Evolutionary conservation across 2,329 filamentous ascomycete genomes (phyloP).

Genomic region (Chaetomium globosum): DNA sequence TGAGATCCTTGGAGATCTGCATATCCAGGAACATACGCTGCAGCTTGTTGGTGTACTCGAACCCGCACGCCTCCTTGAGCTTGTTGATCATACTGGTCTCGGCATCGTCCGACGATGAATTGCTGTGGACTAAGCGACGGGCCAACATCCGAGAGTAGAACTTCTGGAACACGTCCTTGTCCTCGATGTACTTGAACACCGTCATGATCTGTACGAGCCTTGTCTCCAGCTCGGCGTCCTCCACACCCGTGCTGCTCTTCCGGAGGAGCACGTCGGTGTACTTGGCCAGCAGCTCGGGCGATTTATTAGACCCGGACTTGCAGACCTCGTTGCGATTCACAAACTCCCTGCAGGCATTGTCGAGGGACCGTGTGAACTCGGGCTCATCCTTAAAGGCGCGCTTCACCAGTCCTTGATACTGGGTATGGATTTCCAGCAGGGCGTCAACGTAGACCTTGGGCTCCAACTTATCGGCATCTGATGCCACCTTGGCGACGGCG

Average conservation of each 20-base stretch:
- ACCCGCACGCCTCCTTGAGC: slow-evolving; percentile 96
- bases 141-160: slow-evolving; percentile 98
- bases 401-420: slow-evolving; percentile 90
- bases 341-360: slow-evolving; percentile 96
- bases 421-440: slow-evolving; percentile 87
- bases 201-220: slow-evolving; percentile 95
- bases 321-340: slow-evolving; percentile 97
- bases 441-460: slow-evolving; percentile 97
- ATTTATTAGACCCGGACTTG: slow-evolving; percentile 89
- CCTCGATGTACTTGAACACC: slow-evolving; percentile 99
- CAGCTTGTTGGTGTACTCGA: slow-evolving; percentile 98
- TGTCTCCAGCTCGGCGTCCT: slow-evolving; percentile 90
- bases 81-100: slow-evolving; percentile 99
- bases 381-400: slow-evolving; percentile 92
- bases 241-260: slow-evolving; percentile 88
- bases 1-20: slow-evolving; percentile 97
- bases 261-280: slow-evolving; percentile 92
- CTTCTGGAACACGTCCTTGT: slow-evolving; percentile 99
- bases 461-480: slow-evolving; percentile 85
- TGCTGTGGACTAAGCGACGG: slow-evolving; percentile 90
- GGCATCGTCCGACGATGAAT: slow-evolving; percentile 92
- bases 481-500: slow-evolving; percentile 87
- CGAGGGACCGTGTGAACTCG: slow-evolving; percentile 92
- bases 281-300: slow-evolving; percentile 90
- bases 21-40: slow-evolving; percentile 99